A percentile compares a stretch with the other conserved stretches of the same genome.
phyloP scores from a whole-genome alignment of 768 basidiomycete genomes.

The Fistulinella prunicolor region DNA sequence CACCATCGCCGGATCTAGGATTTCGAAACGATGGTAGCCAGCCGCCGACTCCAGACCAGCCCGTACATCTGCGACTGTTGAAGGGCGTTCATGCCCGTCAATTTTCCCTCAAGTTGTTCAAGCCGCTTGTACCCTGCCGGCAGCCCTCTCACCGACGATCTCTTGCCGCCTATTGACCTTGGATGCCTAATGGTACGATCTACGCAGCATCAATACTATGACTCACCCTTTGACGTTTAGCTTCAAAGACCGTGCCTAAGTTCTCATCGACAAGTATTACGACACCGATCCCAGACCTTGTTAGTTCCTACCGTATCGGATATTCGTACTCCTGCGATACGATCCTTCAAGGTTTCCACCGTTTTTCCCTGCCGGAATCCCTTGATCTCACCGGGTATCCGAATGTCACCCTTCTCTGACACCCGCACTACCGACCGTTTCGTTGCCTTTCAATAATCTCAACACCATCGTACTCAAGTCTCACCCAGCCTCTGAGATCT shows the following conservation, averaged over 20 bases:
- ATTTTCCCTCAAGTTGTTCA: no score
- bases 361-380: slow-evolving; percentile 1
- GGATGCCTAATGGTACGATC: background rate
- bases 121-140: background rate
- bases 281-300: no score
- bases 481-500: background rate
- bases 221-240: background rate
- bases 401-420: background rate
- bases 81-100: no score
- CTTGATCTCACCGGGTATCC: background rate
- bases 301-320: no score
- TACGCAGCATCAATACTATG: no score
- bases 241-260: background rate
- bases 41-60: no score
- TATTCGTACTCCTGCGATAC: no score
- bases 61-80: no score
- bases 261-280: no score
- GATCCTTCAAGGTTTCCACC: background rate
- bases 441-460: background rate
- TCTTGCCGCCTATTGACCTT: background rate
- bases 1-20: no score
- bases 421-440: background rate
- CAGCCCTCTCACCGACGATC: background rate
- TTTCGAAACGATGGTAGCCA: no score
- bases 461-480: background rate